phyloP scores from a whole-genome alignment of 441 rosid species.

The Flueggea neowawraea region DNA sequence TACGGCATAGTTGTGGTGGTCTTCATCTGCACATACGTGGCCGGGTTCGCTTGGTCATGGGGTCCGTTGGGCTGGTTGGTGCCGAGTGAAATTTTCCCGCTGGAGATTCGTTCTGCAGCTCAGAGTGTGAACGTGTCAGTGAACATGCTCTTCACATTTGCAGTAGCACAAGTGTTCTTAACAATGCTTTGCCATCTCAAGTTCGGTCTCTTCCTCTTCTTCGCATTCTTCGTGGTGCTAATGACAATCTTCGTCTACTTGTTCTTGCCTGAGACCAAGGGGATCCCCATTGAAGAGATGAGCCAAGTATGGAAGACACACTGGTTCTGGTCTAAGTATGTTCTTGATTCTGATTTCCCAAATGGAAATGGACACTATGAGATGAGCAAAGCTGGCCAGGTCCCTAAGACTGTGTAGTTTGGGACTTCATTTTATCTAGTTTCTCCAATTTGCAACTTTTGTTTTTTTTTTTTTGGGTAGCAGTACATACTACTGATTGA shows the following conservation, averaged over 20 bases:
- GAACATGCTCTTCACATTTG: constrained; percentile 84
- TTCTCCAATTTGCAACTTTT: background rate
- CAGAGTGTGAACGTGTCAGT: constrained; percentile 83
- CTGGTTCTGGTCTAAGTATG: constrained; percentile 66
- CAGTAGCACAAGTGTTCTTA: constrained; percentile 65
- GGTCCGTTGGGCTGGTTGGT: constrained; percentile 93
- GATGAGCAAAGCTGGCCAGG: background rate
- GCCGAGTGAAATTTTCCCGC: constrained; percentile 88
- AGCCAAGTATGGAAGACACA: constrained; percentile 61
- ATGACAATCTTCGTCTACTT: constrained; percentile 61
- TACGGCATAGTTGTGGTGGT: constrained; percentile 74
- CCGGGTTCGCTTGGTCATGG: constrained; percentile 97
- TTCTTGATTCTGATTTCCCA: background rate
- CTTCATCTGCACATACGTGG: constrained; percentile 74
- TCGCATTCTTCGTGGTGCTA: constrained; percentile 59
- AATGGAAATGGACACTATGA: background rate
- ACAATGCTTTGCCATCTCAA: constrained; percentile 84
- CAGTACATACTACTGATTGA: background rate
- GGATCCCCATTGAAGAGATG: constrained; percentile 88
- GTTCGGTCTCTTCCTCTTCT: constrained; percentile 78
- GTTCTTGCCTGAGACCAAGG: constrained; percentile 88
- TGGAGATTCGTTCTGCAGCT: constrained; percentile 85
- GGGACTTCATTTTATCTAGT: background rate
- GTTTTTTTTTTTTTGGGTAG: too few relatives aligned
- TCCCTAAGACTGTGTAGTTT: background rate